phyloP scores from a whole-genome alignment of 306 rosid genomes.

The Pyrus communis region DNA sequence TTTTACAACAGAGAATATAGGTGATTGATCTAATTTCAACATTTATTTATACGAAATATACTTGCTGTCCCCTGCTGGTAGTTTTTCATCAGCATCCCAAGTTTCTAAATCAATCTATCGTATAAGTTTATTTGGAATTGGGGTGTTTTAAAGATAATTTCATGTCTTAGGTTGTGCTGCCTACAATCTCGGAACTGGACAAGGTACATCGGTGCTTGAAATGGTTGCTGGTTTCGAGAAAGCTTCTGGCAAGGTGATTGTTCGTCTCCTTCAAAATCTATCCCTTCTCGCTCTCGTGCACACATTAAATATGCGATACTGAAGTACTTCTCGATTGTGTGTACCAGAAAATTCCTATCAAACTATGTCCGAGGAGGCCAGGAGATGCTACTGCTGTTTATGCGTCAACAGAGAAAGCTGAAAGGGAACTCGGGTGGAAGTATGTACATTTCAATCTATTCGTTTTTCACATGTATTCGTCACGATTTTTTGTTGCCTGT shows the following conservation, averaged over 20 bases:
- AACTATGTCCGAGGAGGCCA: constrained; percentile 68
- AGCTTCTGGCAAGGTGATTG: constrained; percentile 66
- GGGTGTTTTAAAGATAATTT: constrained; percentile 12
- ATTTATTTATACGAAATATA: not conserved
- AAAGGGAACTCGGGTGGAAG: constrained; percentile 86
- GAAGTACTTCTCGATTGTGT: not conserved
- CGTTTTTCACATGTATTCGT: not conserved
- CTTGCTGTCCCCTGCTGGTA: not conserved
- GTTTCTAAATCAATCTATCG: not conserved
- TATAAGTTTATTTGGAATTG: not conserved
- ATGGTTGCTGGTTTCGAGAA: constrained; percentile 89
- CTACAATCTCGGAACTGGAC: constrained; percentile 87
- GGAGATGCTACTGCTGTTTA: constrained; percentile 94
- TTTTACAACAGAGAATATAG: constrained; percentile 53
- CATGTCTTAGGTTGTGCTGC: constrained; percentile 66
- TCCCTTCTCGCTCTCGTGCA: not conserved
- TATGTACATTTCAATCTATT: constrained; percentile 29
- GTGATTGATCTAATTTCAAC: constrained; percentile 10
- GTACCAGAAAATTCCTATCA: constrained; percentile 66
- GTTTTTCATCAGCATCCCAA: not conserved
- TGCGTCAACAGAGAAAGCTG: constrained; percentile 82
- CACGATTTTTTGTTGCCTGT: no score
- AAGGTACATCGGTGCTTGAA: constrained; percentile 86
- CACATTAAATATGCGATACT: not conserved
- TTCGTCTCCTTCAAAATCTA: not conserved